Evolutionary conservation across 164 flowering plant genomes (phyloP), one percentile per base, ranked within the genome.

Genomic region (Houttuynia cordata): DNA sequence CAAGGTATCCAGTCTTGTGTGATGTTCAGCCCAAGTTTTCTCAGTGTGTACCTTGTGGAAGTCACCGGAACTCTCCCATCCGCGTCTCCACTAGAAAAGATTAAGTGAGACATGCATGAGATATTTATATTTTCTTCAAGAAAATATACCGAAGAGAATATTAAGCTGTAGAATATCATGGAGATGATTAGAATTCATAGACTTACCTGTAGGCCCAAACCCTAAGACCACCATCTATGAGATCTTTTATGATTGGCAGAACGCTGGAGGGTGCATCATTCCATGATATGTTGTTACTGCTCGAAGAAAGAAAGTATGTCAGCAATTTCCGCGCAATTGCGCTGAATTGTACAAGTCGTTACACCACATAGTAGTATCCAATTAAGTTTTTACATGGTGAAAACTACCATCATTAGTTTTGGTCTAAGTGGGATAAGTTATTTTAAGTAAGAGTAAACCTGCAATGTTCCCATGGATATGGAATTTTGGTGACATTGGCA

Each of bases 21-120:
- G 51, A 82, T 57, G 10, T 80, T 73, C 19, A 85, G 65, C 0
- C 70, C 73, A 51, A 85, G 78, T 24, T 81, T 74, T 59, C 79
- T 79, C 10, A 76, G 34, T 53, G 62, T 82, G 76, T 62, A 30
- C 6, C 87, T 70, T 1, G 87, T 59, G 14, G 84, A 82, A 10
- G 72, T 79, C 10, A 81, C 74, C 1, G 91, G 87, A 8, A 82
- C 85, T 51, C 85, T 74, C 19, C 83, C 91, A 67, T 84, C 91
- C 15, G 77, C 52, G 62, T 84, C 91, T 24, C 87, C 91, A 63
- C 91, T 84, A 45, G 10, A 30, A 30, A 30, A 30, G n/a, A 30
- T 20, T 15, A 15, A 57, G 21, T 30, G 21, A 57, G 7, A 34
- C 20, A 30, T 57, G 42, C 5, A 24, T 0, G 34, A 24, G 41